Evolutionary conservation across 208 protist genomes (phyloP).

Genomic region (Novymonas esmeraldas): DNA sequence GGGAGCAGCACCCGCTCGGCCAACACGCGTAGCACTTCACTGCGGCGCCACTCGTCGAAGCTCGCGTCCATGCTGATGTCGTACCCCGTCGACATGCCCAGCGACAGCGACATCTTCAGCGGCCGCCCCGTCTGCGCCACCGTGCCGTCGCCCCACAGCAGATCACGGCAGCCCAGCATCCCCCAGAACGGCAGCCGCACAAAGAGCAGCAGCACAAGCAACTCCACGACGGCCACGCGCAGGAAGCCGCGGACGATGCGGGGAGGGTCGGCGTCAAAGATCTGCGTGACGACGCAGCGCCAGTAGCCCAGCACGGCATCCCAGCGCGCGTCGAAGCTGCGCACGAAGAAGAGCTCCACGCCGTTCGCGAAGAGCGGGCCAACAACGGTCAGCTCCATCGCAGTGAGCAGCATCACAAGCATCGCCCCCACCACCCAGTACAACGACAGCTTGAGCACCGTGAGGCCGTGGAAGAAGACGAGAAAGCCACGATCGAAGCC

Average conservation of each 20-base stretch:
- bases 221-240: constrained; percentile 48
- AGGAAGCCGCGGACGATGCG: constrained; percentile 50
- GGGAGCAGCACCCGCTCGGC: constrained; percentile 23
- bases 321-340: constrained; percentile 63
- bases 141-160: constrained; percentile 24
- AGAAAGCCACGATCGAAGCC: constrained; percentile 30
- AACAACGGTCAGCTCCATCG: constrained; percentile 57
- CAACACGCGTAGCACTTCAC: constrained; percentile 19
- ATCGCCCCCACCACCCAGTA: constrained; percentile 68
- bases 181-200: constrained; percentile 42
- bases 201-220: constrained; percentile 60
- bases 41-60: constrained; percentile 18
- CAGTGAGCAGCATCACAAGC: constrained; percentile 52
- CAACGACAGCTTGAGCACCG: constrained; percentile 39
- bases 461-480: constrained; percentile 36
- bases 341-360: constrained; percentile 82
- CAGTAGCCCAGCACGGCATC: constrained; percentile 52
- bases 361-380: constrained; percentile 73
- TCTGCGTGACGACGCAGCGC: constrained; percentile 60
- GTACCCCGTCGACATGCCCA: neutral
- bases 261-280: constrained; percentile 65
- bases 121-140: neutral
- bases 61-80: constrained; percentile 6
- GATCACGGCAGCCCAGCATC: constrained; percentile 30
- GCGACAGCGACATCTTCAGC: constrained; percentile 19